Base-by-base conservation (phyloP, 2,329 filamentous ascomycete genomes). In the Fusarium sp. region DNA sequence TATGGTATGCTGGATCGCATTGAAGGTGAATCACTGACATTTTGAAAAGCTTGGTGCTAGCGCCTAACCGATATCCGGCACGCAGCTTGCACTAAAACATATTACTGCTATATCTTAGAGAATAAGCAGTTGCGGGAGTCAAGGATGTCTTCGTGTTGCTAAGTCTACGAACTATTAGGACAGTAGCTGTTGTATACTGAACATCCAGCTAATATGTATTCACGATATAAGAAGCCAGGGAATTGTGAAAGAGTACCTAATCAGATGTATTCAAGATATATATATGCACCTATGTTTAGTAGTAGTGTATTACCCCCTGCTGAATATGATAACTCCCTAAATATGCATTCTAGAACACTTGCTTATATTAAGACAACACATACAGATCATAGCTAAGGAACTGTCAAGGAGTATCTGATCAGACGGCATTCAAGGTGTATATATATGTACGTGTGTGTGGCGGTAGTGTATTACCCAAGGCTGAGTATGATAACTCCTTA, bases 401-500 rank as follows among this genome's bases (percentile, higher is more conserved):
- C 10, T 29, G 9, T 14, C 4, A 48, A 23, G 7, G 10, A 31
- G 15, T 7, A 31, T 31, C 16, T 23, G 10, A 4, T 5, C 15
- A 10, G 15, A 31, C 0, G 27, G 15, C 1, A 14, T 14, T 31
- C 21, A 23, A 23, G 10, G 6, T 18, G 1, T 49, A 23, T 10
- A 23, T 49, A 11, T 33, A 60, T 10, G 39, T 44, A 51, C 9
- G 7, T 46, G n/a, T 10, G 18, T 15, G n/a, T 2, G 10, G 46
- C 4, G 38, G 49, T 39, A 38, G 35, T 55, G 35, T 45, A 39
- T 19, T 16, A 29, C 8, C 27, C 21, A 25, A 21, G 3, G 11
- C 56, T 35, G n/a, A 27, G n/a, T 29, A 19, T 48, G 25, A 25
- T 7, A 72, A 68, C 68, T 54, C 61, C 51, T 10, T n/a, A 23